Evolutionary conservation across 495 filamentous ascomycete species (phyloP).

Genomic region (Massariosphaeria phaeospora): DNA sequence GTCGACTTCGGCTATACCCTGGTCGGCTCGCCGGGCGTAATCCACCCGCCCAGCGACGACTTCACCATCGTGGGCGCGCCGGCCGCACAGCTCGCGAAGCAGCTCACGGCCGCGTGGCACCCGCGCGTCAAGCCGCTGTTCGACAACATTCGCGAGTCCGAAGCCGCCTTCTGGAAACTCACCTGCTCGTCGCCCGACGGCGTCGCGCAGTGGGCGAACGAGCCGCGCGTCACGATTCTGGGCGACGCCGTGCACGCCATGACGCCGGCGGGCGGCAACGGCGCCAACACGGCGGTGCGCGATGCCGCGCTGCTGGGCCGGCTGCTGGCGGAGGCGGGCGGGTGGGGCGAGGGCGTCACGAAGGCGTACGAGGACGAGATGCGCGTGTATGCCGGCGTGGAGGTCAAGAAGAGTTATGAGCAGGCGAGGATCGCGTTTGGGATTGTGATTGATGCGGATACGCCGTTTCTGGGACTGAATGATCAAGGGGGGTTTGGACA

Average conservation of each 20-base stretch:
- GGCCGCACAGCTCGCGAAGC: conserved; percentile 50
- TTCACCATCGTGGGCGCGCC: conserved; percentile 47
- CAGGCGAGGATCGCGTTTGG: conserved; percentile 2
- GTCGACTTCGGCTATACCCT: conserved; percentile 54
- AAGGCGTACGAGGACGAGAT: conserved; percentile 52
- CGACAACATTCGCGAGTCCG: conserved; percentile 47
- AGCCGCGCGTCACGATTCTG: conserved; percentile 54
- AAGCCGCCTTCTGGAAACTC: conserved; percentile 55
- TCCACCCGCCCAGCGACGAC: conserved; percentile 49
- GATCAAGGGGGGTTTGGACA: too few relatives aligned
- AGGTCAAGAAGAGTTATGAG: conserved; percentile 36
- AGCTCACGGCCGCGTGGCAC: conserved; percentile 48
- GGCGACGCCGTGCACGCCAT: conserved; percentile 59
- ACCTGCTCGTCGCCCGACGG: conserved; percentile 50
- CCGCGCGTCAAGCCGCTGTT: conserved; percentile 47
- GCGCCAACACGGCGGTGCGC: conserved; percentile 54
- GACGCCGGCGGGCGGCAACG: conserved; percentile 58
- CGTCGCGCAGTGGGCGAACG: conserved; percentile 48
- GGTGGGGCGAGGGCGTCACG: conserved; percentile 41
- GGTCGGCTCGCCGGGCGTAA: conserved; percentile 49
- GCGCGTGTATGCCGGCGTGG: conserved; percentile 52
- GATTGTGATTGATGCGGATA: conserved; percentile 2
- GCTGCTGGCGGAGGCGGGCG: conserved; percentile 42
- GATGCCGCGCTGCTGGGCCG: conserved; percentile 49
- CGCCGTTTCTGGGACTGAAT: neutral